Base-by-base conservation (phyloP, 495 filamentous ascomycete species). In the Durotheca rogersii region DNA sequence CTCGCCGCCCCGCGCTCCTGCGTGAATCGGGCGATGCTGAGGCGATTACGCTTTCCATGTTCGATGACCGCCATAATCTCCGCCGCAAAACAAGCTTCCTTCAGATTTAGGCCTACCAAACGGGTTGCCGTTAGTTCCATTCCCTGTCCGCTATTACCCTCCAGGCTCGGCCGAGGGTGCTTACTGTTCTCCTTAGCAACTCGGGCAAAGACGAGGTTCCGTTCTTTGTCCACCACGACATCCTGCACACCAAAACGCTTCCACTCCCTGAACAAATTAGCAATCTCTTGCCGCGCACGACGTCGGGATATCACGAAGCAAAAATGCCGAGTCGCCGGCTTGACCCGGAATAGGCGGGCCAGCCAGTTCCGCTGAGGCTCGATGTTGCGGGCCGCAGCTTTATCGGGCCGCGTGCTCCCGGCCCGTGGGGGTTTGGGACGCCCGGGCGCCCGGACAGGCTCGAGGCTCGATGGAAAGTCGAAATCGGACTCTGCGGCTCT, bases 41-140 rank as follows among this genome's bases (percentile, higher is more conserved):
- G 77, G 21, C 64, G 63, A 46, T 80, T 80, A 42, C 81, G 76
- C 58, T 77, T 80, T 25, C 88, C 87, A 53, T 89, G 85, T 65
- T 94, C 87, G 23, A 91, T 84, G 7, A 94, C 81, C 7, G 83
- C 87, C 69, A 88, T 91, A 57, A 97, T 77, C 61, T 96, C 89
- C 35, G 81, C 78, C 3, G 87, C 85, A 61, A 97, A 88, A 12
- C 82, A 76, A 6, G 94, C 87, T 19, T 85, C 82, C 53, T 88
- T 88, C 51, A 95, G 75, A 29, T 81, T 71, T 17, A 94, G 80
- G 49, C 81, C 87, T 90, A 42, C 18, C 41, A 12, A 37, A 14
- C 37, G 29, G 27, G 74, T 62, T 70, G 66, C 16, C 31, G 9
- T 46, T 17, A 39, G 21, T 7, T 19, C 12, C 7, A 33, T 46